phyloP scores from a whole-genome alignment of 192 early-diverging fungal genomes.

The Linnemannia hyalina region DNA sequence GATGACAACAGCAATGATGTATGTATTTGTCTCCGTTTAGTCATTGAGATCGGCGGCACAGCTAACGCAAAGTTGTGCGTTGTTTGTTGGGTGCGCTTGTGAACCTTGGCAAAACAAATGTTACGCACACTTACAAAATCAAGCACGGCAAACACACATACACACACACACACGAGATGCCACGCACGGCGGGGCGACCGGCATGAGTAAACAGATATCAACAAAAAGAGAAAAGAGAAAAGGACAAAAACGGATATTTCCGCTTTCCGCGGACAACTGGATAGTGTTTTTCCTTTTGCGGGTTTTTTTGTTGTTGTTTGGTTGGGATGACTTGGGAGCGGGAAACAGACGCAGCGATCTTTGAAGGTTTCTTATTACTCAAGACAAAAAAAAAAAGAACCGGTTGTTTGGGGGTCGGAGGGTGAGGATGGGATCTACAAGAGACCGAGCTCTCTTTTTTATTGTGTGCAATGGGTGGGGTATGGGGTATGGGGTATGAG shows the following conservation, averaged over 20 bases:
- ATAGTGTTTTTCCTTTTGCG: constrained; percentile 16
- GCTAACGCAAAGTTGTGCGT: not conserved
- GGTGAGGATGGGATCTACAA: not conserved
- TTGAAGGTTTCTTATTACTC: not conserved
- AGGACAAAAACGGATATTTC: constrained; percentile 1
- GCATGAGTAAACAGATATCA: no score
- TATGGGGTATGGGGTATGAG: not conserved
- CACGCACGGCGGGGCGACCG: no score
- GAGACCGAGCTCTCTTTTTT: not conserved
- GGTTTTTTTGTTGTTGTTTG: not conserved
- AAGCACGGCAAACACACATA: not conserved
- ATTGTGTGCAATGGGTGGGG: not conserved
- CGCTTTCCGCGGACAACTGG: constrained; percentile 3
- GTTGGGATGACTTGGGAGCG: not conserved
- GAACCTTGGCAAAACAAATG: not conserved
- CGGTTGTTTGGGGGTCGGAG: not conserved
- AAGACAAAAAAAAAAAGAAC: not conserved
- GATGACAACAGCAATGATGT: not conserved
- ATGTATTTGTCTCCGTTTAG: not conserved
- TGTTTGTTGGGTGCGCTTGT: not conserved
- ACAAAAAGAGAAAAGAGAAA: not conserved
- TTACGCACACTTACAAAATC: not conserved
- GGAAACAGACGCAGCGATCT: not conserved
- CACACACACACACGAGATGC: no score
- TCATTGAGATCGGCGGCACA: not conserved